phyloP scores from a whole-genome alignment of 116 monocot genomes.

The Phalaenopsis hybrid region DNA sequence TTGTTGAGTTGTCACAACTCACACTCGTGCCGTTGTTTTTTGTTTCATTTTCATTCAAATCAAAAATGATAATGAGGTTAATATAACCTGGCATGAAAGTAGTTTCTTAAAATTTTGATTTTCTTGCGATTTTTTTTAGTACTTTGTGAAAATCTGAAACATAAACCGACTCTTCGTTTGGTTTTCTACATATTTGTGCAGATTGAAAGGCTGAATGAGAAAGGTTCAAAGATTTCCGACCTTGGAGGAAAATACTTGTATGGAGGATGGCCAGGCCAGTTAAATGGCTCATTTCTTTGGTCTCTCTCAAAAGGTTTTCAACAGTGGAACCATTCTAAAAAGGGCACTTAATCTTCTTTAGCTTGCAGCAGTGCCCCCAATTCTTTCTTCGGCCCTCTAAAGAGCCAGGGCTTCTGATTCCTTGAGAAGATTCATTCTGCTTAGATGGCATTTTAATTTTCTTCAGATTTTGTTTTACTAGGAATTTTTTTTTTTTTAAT shows the following conservation, averaged over 20 bases:
- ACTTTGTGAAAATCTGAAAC: too few relatives aligned
- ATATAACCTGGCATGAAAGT: too few relatives aligned
- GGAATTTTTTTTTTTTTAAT: background rate
- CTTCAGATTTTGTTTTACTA: background rate
- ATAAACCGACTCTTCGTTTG: too few relatives aligned
- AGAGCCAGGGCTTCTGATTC: background rate
- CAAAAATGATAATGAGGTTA: too few relatives aligned
- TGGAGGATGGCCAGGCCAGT: conserved; percentile 18
- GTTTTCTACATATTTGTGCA: conserved; percentile 13
- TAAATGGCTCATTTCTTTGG: conserved; percentile 31
- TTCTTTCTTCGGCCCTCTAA: too few relatives aligned
- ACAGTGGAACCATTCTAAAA: conserved; percentile 34
- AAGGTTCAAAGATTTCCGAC: conserved; percentile 43
- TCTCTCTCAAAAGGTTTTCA: conserved; percentile 23
- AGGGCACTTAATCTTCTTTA: conserved; percentile 6
- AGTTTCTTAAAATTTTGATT: too few relatives aligned
- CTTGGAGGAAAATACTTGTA: conserved; percentile 50
- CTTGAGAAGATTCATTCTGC: background rate
- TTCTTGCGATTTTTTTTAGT: too few relatives aligned
- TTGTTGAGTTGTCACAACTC: too few relatives aligned
- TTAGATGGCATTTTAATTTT: conserved; percentile 1
- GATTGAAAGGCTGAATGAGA: conserved; percentile 70
- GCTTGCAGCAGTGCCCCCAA: too few relatives aligned
- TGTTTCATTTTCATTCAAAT: too few relatives aligned
- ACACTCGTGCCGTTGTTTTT: too few relatives aligned